Evolutionary conservation across 306 rosid genomes (phyloP).

Genomic region (Castanea mollissima): DNA sequence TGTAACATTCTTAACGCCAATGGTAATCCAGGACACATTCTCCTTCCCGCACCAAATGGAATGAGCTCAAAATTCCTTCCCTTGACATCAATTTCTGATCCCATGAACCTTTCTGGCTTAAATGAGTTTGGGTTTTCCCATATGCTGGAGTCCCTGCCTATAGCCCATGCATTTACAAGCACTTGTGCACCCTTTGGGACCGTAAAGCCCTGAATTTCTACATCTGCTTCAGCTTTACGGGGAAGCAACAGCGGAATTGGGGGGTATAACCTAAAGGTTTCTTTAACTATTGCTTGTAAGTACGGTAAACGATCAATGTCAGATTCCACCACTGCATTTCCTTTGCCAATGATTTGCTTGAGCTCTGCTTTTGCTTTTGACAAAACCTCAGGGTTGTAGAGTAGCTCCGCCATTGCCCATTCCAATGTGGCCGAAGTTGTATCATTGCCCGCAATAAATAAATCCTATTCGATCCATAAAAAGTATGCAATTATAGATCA

Average conservation of each 20-base stretch:
- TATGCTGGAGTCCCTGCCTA: slow-evolving; percentile 31
- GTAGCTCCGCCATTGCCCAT: slow-evolving; percentile 36
- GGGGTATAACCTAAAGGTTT: slow-evolving; percentile 27
- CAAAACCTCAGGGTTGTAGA: slow-evolving; percentile 9
- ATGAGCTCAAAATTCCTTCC: slow-evolving; percentile 32
- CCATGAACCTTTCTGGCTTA: slow-evolving; percentile 36
- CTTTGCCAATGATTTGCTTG: slow-evolving; percentile 16
- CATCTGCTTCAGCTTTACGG: slow-evolving; percentile 15
- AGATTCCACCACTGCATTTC: slow-evolving; percentile 19
- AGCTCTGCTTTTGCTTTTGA: slow-evolving; percentile 23
- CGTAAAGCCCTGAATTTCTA: slow-evolving; percentile 10
- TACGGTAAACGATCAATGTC: slow-evolving; percentile 22
- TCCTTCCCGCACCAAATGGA: slow-evolving; percentile 43
- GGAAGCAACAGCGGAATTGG: slow-evolving; percentile 15
- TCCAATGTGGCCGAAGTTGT: slow-evolving; percentile 30
- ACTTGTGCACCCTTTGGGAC: slow-evolving; percentile 21
- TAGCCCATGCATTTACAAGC: slow-evolving; percentile 46
- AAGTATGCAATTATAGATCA: background rate
- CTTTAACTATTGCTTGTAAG: slow-evolving; percentile 30
- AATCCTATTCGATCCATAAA: background rate
- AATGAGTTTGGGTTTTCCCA: slow-evolving; percentile 49
- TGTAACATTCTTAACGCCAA: slow-evolving; percentile 37
- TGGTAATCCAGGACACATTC: slow-evolving; percentile 43
- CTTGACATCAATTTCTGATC: background rate
- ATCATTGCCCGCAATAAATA: slow-evolving; percentile 25